Conservation (phyloP, 805 yeast species). For the Ascoidea tarda region DNA sequence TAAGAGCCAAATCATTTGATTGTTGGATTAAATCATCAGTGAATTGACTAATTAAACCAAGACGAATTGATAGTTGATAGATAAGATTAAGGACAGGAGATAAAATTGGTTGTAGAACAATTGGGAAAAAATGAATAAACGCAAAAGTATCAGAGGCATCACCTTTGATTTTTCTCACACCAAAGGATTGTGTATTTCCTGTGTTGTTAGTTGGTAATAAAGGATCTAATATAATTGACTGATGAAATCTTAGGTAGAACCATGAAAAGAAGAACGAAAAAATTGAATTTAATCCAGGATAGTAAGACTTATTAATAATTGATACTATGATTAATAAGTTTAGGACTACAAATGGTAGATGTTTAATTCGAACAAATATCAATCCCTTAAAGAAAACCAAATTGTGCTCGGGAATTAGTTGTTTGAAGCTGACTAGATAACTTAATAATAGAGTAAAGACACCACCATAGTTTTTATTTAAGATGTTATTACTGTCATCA, state of each 20-base stretch:
- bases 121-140: conserved; percentile 76
- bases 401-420: conserved; percentile 49
- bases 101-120: conserved; percentile 33
- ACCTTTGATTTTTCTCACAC: conserved; percentile 35
- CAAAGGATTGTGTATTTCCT: conserved; percentile 5
- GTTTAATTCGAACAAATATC: conserved; percentile 41
- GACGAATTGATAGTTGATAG: conserved; percentile 23
- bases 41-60: conserved; percentile 46
- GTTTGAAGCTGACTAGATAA: conserved; percentile 50
- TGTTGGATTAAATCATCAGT: conserved; percentile 57
- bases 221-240: conserved; percentile 39
- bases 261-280: conserved; percentile 55
- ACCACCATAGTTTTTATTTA: conserved; percentile 28
- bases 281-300: conserved; percentile 7
- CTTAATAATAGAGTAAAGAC: conserved; percentile 42
- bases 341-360: conserved; percentile 38
- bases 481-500: conserved; percentile 1
- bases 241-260: conserved; percentile 68
- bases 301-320: conserved; percentile 7
- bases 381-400: conserved; percentile 31
- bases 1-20: conserved; percentile 56
- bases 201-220: conserved; percentile 27
- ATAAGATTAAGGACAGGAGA: conserved; percentile 32
- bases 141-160: conserved; percentile 88
- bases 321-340: conserved; percentile 17